Evolutionary conservation across 352 stramenopile genomes (phyloP), one percentile per base, ranked within the genome.

Genomic region (Phytophthora tentaculata): DNA sequence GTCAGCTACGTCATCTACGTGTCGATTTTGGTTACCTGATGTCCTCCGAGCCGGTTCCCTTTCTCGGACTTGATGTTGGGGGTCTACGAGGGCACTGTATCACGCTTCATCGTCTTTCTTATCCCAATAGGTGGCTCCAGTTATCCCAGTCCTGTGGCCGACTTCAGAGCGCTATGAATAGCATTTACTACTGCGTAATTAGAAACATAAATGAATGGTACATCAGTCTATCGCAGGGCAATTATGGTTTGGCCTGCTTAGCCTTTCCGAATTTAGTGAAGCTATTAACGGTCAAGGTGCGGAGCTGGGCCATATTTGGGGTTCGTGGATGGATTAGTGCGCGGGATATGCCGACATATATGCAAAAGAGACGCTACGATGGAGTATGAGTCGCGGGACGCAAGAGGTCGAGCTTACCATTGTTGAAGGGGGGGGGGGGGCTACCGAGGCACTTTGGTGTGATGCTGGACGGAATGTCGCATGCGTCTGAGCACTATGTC

Each of bases 121-220:
- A 39, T 14, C 1, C 32, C 3, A 39, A 2, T 16, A 39, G 32
- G 14, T 39, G 5, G 32, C 3, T 39, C 2, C 0, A 39, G 6
- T 16, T 39, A 9, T 10, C 32, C 14, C 9, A 10, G 6, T 43
- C 24, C 26, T 39, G 43, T 8, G 49, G 49, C 3, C 1, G 24
- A 2, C 24, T 16, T 3, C 24, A 24, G 9, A 55, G 49, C 17
- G 16, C 49, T n/a, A 5, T 55, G 0, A 43, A 26, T 9, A 43
- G 49, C 8, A 55, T 55, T 43, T 43, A 43, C 12, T 55, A 55
- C 49, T 43, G 24, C 17, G 49, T 55, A 0, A 55, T 55, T 17
- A 26, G 20, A 2, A n/a, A 26, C 4, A 23, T 55, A 1, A 55
- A 24, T 24, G 6, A 0, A 0, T 14, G 17, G 35, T 43, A 16